A percentile compares a stretch with the other conserved stretches of the same genome.
phyloP scores from a whole-genome alignment of 768 basidiomycete genomes.

The Suillus plorans region DNA sequence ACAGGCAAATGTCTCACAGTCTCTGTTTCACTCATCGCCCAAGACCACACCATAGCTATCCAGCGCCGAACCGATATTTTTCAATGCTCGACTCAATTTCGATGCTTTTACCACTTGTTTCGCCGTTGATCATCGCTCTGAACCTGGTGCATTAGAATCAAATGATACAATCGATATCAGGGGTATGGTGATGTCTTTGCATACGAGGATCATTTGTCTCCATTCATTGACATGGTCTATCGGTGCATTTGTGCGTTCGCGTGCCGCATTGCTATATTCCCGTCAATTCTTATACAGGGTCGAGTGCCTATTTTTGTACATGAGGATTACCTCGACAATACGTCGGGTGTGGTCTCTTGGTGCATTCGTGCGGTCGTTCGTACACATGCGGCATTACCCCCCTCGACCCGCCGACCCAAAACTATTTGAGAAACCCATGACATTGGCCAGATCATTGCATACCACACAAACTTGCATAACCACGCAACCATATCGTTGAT shows the following conservation, averaged over 20 bases:
- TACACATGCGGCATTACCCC: background rate
- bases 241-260: background rate
- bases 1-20: constrained; percentile 5
- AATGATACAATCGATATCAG: background rate
- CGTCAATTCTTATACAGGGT: background rate
- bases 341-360: background rate
- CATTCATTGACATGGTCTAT: background rate
- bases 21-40: background rate
- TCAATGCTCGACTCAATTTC: background rate
- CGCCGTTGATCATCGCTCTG: background rate
- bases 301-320: background rate
- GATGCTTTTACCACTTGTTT: background rate
- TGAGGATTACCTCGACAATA: background rate
- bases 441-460: background rate
- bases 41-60: background rate
- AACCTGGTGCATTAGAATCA: background rate
- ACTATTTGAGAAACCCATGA: background rate
- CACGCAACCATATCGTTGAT: too few species aligned
- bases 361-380: background rate
- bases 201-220: background rate
- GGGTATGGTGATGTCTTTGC: background rate
- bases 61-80: background rate
- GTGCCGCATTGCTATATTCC: background rate
- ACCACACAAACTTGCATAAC: background rate
- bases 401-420: background rate